These are phyloP conservation scores for Geotrichum macrosporum DNA, from an alignment of 1,139 yeast species.

Conservation along the genomic window DNA sequence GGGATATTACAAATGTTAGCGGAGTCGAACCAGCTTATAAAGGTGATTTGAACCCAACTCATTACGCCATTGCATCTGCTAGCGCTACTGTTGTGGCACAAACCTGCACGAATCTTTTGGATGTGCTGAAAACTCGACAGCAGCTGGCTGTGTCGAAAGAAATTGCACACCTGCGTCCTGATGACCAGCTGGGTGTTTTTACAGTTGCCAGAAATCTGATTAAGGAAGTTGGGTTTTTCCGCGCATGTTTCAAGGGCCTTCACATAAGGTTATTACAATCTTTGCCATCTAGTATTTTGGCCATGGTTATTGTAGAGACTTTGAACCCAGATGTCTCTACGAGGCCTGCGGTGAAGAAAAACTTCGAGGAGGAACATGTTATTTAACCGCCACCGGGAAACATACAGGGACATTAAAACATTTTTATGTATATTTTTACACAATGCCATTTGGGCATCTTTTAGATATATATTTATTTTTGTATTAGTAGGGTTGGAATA, in stretches of 20 bases:
- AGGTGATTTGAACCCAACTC: slow-evolving; percentile 28
- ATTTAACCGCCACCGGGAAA: not conserved
- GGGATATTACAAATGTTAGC: slow-evolving; percentile 4
- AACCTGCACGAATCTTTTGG: slow-evolving; percentile 41
- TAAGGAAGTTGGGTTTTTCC: slow-evolving; percentile 38
- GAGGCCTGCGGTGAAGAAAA: not conserved
- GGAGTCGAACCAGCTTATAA: not conserved
- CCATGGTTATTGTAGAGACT: slow-evolving; percentile 42
- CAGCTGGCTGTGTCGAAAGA: slow-evolving; percentile 43
- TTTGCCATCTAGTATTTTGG: slow-evolving; percentile 40
- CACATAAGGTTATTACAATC: slow-evolving; percentile 40
- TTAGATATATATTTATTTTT: too few species aligned
- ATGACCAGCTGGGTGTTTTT: slow-evolving; percentile 38
- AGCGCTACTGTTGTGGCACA: slow-evolving; percentile 41
- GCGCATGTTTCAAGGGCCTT: slow-evolving; percentile 41
- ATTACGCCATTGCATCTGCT: slow-evolving; percentile 40
- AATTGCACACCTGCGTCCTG: slow-evolving; percentile 39
- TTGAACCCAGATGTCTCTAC: slow-evolving; percentile 37
- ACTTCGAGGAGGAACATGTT: slow-evolving; percentile 15
- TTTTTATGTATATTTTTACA: too few species aligned
- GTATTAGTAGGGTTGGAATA: too few species aligned
- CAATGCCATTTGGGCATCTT: too few species aligned
- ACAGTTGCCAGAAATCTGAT: slow-evolving; percentile 38
- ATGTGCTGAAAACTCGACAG: slow-evolving; percentile 44
- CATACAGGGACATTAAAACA: too few species aligned